These are phyloP conservation scores for Suillus placidus DNA, from an alignment of 768 basidiomycete species.

Conservation along the genomic window DNA sequence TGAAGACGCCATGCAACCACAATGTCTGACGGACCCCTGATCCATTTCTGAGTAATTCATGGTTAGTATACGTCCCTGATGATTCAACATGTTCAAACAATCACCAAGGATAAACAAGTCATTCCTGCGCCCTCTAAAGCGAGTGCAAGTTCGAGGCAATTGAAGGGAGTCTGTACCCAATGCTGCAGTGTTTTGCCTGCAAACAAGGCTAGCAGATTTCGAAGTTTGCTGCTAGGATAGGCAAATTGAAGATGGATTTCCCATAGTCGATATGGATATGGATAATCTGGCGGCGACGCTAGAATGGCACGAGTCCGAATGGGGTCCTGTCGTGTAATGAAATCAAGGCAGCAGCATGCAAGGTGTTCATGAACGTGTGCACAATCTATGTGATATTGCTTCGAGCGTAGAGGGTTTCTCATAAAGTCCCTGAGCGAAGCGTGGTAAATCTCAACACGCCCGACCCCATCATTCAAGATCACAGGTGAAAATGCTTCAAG, in stretches of 20 bases:
- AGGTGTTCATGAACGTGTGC: not conserved
- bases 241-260: not conserved
- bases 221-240: not conserved
- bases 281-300: not conserved
- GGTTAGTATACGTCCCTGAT: not conserved
- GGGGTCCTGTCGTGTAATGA: not conserved
- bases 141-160: too few relatives aligned
- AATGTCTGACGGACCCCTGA: not conserved
- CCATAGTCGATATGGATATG: not conserved
- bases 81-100: not conserved
- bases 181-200: not conserved
- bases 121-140: too few relatives aligned
- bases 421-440: constrained; percentile 7
- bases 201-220: not conserved
- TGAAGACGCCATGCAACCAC: not conserved
- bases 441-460: not conserved
- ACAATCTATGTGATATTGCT: not conserved
- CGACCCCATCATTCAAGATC: not conserved
- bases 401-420: not conserved
- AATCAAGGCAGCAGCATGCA: not conserved
- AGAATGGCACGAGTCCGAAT: not conserved
- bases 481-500: not conserved
- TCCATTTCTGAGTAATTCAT: not conserved
- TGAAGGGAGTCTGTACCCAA: not conserved
- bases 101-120: constrained; percentile 20